Evolutionary conservation across 176 grass and related monocot species (phyloP).

Genomic region (Elaeis guineensis): DNA sequence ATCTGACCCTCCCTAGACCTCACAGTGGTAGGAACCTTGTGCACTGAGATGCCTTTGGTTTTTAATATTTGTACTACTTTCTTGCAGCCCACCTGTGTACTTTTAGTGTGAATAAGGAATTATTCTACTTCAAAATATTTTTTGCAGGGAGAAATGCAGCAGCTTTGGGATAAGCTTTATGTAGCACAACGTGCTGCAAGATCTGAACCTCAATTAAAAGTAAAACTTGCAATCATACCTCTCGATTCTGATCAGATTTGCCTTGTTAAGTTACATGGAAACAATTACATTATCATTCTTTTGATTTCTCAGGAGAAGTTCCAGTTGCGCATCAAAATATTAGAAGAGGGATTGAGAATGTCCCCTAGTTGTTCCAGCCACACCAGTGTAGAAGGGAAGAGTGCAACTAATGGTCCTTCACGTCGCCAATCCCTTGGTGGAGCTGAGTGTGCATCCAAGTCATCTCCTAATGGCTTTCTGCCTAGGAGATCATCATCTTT

Average conservation of each 20-base stretch:
- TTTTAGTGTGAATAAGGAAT: not conserved
- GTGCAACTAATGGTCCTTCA: slow-evolving; percentile 43
- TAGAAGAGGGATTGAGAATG: slow-evolving; percentile 84
- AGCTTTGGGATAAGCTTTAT: slow-evolving; percentile 82
- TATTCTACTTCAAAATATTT: not conserved
- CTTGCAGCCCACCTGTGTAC: too few relatives aligned
- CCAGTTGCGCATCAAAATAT: slow-evolving; percentile 73
- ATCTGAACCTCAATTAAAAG: slow-evolving; percentile 88
- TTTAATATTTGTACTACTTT: too few relatives aligned
- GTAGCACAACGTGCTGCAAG: slow-evolving; percentile 73
- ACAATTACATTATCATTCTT: slow-evolving; percentile 3
- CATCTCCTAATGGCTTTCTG: slow-evolving; percentile 36
- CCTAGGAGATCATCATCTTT: slow-evolving; percentile 76
- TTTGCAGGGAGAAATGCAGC: slow-evolving; percentile 91
- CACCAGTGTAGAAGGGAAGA: slow-evolving; percentile 50
- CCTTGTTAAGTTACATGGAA: too few relatives aligned
- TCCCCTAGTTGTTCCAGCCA: slow-evolving; percentile 44
- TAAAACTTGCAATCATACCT: slow-evolving; percentile 13
- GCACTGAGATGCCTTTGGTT: too few relatives aligned
- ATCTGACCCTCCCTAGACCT: too few relatives aligned
- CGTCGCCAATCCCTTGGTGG: slow-evolving; percentile 72
- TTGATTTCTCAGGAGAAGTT: slow-evolving; percentile 61
- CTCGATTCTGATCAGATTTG: too few relatives aligned
- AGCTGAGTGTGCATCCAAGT: slow-evolving; percentile 57
- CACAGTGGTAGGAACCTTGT: too few relatives aligned